Evolutionary conservation across 371 early-diverging fungal species (phyloP), one percentile per base, ranked within the genome.

Genomic region (Mortierella sp.): DNA sequence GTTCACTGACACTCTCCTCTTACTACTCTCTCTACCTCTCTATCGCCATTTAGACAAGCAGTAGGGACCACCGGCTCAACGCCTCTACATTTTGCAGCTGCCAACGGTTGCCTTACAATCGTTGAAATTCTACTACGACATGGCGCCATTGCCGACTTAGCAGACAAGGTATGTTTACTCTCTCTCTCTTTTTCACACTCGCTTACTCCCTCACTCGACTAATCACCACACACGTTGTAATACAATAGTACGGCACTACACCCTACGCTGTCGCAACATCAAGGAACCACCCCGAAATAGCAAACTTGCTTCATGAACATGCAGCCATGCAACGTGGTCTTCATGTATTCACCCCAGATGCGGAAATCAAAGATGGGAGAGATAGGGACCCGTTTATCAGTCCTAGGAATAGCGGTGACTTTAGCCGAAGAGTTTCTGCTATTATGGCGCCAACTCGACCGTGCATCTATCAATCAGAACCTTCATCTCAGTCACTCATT

Each of bases 81-180:
- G 2, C 90, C 93, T 15, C 70, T 93, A 26, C 93, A 93, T 71
- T 91, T 91, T 83, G 93, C 93, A 4, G 90, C 91, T 60, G 93
- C 93, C 13, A 92, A 92, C 66, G 89, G 90, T 17, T 90, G 89
- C 68, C 66, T 83, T 2, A 83, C 84, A 40, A 87, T 89, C 32
- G 89, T 89, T 0, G 90, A 90, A 57, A 76, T 88, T 19, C 83
- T 93, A 53, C 77, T 93, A 55, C 80, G 86, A 35, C 86, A 90
- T 61, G 89, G 90, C 37, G 93, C 93, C 13, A 75, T 72, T 15
- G 78, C 85, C 17, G 85, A 92, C 43, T 68, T 90, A n/a, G 84
- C 80, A 53, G 93, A 93, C 74, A 92, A 91, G 73, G 69, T 79
- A 79, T 59, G 85, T 2, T 23, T 9, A 34, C 31, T n/a, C 57